Percentiles rank a stretch among this genome's conserved stretches.
phyloP scores from a whole-genome alignment of 208 protist genomes.

The Zelonia costaricensis region DNA sequence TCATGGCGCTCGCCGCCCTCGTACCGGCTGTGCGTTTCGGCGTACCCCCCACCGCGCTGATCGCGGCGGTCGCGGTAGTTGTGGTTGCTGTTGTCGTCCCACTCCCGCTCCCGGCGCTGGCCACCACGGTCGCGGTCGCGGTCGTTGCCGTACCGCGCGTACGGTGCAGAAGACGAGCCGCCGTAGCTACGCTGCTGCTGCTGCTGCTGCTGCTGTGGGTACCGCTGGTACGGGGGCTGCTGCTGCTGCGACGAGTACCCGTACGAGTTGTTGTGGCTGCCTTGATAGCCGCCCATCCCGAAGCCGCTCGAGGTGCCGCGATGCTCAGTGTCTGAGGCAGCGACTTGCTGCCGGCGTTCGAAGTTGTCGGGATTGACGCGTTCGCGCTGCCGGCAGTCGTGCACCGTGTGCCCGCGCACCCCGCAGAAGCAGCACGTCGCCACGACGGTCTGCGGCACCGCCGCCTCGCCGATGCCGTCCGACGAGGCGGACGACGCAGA shows the following conservation, averaged over 20 bases:
- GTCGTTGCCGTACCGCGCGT: conserved; percentile 6
- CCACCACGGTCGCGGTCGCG: neutral
- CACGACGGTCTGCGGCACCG: conserved; percentile 15
- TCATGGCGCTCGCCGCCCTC: neutral
- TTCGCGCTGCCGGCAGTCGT: conserved; percentile 55
- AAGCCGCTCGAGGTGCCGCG: neutral
- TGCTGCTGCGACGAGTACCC: conserved; percentile 11
- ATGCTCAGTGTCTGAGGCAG: neutral
- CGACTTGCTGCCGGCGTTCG: conserved; percentile 31
- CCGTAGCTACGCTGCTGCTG: conserved; percentile 6
- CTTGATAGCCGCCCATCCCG: conserved; percentile 5
- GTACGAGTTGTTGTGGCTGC: neutral
- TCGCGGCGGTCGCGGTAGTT: conserved; percentile 11
- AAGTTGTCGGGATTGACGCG: conserved; percentile 50
- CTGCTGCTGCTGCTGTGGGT: no score
- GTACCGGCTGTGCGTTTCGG: neutral
- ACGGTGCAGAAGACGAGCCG: neutral
- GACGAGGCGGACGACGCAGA: conserved; percentile 10
- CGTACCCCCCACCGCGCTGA: conserved; percentile 4
- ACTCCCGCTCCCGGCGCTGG: conserved; percentile 26
- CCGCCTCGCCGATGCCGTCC: neutral
- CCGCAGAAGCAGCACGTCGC: conserved; percentile 68
- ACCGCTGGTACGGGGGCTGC: conserved; percentile 4
- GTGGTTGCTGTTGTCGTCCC: no score
- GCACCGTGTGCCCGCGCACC: conserved; percentile 61